A percentile compares a stretch with the other conserved stretches of the same genome.
Conservation (phyloP, 2,329 filamentous ascomycete genomes). For the Diplodia corticola region DNA sequence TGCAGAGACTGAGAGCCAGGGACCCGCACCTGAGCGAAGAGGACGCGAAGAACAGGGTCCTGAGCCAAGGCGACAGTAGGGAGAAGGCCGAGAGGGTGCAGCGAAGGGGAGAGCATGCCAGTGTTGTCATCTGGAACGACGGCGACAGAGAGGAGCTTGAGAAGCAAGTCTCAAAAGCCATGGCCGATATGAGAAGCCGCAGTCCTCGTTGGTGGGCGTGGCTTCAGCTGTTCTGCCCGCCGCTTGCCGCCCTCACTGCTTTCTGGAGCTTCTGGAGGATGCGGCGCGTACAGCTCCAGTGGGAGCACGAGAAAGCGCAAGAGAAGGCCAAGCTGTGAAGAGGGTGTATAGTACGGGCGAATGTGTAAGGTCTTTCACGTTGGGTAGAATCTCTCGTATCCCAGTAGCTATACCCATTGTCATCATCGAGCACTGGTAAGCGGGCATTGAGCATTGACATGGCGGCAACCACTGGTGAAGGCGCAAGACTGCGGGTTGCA, state of each 20-base stretch:
- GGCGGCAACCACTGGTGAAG: not conserved
- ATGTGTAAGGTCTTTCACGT: not conserved
- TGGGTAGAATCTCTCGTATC: not conserved
- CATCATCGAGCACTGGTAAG: not conserved
- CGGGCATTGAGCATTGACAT: not conserved
- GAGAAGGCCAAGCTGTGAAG: constrained; percentile 61
- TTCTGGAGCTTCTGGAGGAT: constrained; percentile 74
- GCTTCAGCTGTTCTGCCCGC: constrained; percentile 67
- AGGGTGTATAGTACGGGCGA: not conserved
- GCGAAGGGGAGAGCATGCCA: constrained; percentile 61
- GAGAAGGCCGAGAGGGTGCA: constrained; percentile 78
- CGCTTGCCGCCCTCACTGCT: constrained; percentile 68
- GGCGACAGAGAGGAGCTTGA: constrained; percentile 68
- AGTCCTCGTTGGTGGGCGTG: constrained; percentile 87
- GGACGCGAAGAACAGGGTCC: constrained; percentile 83
- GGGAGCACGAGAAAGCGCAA: constrained; percentile 59
- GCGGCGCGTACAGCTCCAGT: constrained; percentile 66
- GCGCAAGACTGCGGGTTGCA: not conserved
- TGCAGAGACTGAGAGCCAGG: constrained; percentile 71
- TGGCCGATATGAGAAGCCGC: constrained; percentile 60
- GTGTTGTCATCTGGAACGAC: constrained; percentile 91
- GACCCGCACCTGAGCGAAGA: constrained; percentile 78
- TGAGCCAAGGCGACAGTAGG: constrained; percentile 81
- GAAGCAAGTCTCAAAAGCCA: constrained; percentile 64
- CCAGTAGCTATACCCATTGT: constrained; percentile 1